Evolutionary conservation across 345 rosid genomes (phyloP).

Genomic region (Carallia pectinifolia): DNA sequence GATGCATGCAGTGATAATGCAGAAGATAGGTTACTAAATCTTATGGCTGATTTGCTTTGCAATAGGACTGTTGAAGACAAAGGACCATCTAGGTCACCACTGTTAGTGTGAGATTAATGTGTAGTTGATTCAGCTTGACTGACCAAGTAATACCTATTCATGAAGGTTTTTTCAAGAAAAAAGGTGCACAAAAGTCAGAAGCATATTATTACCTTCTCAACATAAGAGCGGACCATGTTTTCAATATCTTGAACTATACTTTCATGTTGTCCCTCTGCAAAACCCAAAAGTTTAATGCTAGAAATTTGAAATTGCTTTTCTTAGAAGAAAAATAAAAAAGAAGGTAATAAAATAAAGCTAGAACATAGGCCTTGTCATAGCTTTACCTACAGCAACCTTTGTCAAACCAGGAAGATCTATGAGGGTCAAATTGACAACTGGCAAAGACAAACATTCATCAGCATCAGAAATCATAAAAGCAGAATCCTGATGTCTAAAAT

Average conservation of each 20-base stretch:
- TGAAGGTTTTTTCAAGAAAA: not conserved
- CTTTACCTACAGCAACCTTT: conserved; percentile 97
- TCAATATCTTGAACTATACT: conserved; percentile 91
- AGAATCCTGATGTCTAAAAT: not conserved
- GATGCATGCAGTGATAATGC: too few species aligned
- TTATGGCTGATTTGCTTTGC: too few species aligned
- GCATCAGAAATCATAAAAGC: not conserved
- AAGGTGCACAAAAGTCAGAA: not conserved
- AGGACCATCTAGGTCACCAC: too few species aligned
- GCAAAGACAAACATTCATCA: conserved; percentile 21
- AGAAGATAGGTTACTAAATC: too few species aligned
- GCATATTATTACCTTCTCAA: conserved; percentile 74
- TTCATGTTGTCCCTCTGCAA: conserved; percentile 91
- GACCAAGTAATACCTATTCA: not conserved
- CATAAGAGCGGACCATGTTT: conserved; percentile 98
- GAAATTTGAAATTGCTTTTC: not conserved
- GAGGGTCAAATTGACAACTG: conserved; percentile 98
- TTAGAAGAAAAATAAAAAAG: not conserved
- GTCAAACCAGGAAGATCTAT: conserved; percentile 99
- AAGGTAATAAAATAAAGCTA: not conserved
- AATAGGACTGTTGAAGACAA: too few species aligned
- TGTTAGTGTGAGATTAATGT: too few species aligned
- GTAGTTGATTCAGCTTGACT: too few species aligned
- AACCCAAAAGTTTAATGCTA: conserved; percentile 20
- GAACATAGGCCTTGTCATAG: conserved; percentile 15